These are phyloP conservation scores for Penicillium bialowiezense DNA, from an alignment of 495 filamentous ascomycete genomes.

Conservation along the genomic window DNA sequence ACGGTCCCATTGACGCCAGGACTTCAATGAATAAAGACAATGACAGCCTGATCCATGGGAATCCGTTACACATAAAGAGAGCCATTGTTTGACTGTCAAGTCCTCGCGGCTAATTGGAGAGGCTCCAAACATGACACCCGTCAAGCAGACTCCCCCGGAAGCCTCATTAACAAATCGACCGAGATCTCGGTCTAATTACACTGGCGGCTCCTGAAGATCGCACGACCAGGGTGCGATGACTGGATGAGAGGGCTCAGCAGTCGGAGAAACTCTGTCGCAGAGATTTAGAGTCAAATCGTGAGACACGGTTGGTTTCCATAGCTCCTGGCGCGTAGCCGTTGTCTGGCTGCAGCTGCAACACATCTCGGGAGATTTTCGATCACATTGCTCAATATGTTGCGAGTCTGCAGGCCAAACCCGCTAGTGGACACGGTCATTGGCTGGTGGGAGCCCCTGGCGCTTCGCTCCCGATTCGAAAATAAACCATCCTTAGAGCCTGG, in stretches of 20 bases:
- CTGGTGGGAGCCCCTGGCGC: slow-evolving; percentile 11
- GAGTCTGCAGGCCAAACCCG: slow-evolving; percentile 14
- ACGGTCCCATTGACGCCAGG: background rate
- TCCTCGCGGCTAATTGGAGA: slow-evolving; percentile 15
- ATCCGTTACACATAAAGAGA: slow-evolving; percentile 20
- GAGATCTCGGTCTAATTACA: background rate
- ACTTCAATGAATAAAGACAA: slow-evolving; percentile 3
- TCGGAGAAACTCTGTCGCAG: slow-evolving; percentile 6
- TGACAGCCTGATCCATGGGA: background rate
- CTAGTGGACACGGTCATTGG: slow-evolving; percentile 3
- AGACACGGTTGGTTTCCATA: slow-evolving; percentile 7
- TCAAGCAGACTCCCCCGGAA: background rate
- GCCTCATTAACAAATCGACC: slow-evolving; percentile 7
- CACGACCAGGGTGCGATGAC: slow-evolving; percentile 8
- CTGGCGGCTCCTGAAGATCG: slow-evolving; percentile 1
- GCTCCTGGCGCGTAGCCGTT: slow-evolving; percentile 23
- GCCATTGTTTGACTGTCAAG: background rate
- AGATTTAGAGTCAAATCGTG: slow-evolving; percentile 9
- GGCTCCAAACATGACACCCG: background rate
- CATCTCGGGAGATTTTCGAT: background rate
- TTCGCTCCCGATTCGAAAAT: slow-evolving; percentile 3
- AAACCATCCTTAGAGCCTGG: background rate
- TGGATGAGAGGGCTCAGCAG: slow-evolving; percentile 16
- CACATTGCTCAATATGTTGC: slow-evolving; percentile 9
- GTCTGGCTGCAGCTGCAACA: slow-evolving; percentile 2